These are phyloP conservation scores for Neurospora sp. DNA, from an alignment of 495 filamentous ascomycete species.

Conservation along the genomic window DNA sequence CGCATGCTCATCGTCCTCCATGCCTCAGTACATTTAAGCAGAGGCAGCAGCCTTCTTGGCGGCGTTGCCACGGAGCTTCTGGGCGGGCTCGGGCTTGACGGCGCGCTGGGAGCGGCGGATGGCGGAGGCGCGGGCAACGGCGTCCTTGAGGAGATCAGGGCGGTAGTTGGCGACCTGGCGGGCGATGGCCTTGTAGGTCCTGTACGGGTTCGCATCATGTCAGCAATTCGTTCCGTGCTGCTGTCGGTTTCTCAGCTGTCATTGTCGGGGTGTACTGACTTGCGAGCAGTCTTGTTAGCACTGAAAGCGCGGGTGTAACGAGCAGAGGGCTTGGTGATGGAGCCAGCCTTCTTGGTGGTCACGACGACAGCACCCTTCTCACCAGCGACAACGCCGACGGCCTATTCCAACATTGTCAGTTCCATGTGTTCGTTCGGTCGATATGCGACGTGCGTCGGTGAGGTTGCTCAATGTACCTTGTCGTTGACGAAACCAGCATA, in stretches of 20 bases:
- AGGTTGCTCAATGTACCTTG: conserved; percentile 55
- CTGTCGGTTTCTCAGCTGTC: background rate
- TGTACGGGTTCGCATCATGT: conserved; percentile 29
- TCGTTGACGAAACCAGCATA: conserved; percentile 84
- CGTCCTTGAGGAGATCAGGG: conserved; percentile 73
- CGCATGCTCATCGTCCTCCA: conserved; percentile 3
- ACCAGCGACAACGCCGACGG: conserved; percentile 60
- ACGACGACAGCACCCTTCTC: conserved; percentile 64
- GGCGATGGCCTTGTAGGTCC: conserved; percentile 81
- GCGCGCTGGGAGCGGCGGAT: conserved; percentile 68
- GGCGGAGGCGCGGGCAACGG: conserved; percentile 80
- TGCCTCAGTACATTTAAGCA: conserved; percentile 10
- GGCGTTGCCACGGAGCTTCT: conserved; percentile 71
- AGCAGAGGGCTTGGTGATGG: conserved; percentile 58
- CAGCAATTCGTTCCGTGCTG: conserved; percentile 6
- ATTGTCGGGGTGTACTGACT: conserved; percentile 47
- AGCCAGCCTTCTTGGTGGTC: conserved; percentile 72
- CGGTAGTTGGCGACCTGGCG: conserved; percentile 70
- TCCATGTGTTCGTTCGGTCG: conserved; percentile 7
- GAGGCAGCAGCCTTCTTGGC: conserved; percentile 55
- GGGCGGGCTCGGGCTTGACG: conserved; percentile 62
- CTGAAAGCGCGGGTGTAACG: conserved; percentile 54
- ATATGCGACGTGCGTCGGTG: conserved; percentile 1
- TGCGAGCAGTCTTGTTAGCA: conserved; percentile 58
- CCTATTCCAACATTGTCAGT: conserved; percentile 40